phyloP scores from a whole-genome alignment of 495 filamentous ascomycete genomes.

The Daldinia caldariorum region DNA sequence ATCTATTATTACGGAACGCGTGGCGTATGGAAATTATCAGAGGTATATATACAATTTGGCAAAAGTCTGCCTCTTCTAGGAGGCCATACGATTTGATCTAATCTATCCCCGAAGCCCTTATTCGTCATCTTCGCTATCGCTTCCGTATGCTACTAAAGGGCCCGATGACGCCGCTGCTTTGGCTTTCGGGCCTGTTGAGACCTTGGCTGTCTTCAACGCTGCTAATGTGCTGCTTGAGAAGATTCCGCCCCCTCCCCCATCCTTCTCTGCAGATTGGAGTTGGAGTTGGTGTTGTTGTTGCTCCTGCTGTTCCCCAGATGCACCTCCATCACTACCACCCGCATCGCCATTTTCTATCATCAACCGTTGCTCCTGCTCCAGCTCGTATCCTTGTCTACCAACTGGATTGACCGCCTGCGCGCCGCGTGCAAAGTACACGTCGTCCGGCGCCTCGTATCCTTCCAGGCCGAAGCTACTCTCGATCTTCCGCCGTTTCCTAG shows the following conservation, averaged over 20 bases:
- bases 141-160: conserved; percentile 88
- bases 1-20: conserved; percentile 17
- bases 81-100: neutral
- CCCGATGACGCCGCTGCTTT: conserved; percentile 61
- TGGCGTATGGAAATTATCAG: neutral
- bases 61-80: neutral
- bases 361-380: conserved; percentile 59
- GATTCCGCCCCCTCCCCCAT: conserved; percentile 71
- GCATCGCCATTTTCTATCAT: conserved; percentile 58
- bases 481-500: conserved; percentile 85
- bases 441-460: conserved; percentile 94
- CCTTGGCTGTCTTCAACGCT: conserved; percentile 67
- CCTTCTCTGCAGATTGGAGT: conserved; percentile 57
- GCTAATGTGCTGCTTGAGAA: conserved; percentile 83
- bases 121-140: conserved; percentile 76
- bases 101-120: conserved; percentile 14
- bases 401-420: conserved; percentile 66
- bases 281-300: too few species aligned
- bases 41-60: conserved; percentile 29
- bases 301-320: conserved; percentile 57
- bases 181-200: conserved; percentile 60
- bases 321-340: conserved; percentile 34
- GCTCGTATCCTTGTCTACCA: conserved; percentile 60
- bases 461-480: conserved; percentile 89
- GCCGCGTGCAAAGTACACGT: conserved; percentile 86